Percentiles rank a stretch among this genome's conserved stretches.
phyloP scores from a whole-genome alignment of 306 rosid species.

The Malus domestica region ASM211411v1 NC_041795.1:35730001-35730500 shows the following conservation, averaged over 20 bases:
- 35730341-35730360: not conserved
- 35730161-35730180: slow-evolving; percentile 95
- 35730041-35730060: slow-evolving; percentile 41
- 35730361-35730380: not conserved
- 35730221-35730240: slow-evolving; percentile 39
- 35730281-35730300: slow-evolving; percentile 59
- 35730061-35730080: slow-evolving; percentile 59
- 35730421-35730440: slow-evolving; percentile 64
- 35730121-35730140: slow-evolving; percentile 83
- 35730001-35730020: slow-evolving; percentile 85
- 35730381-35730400: not conserved
- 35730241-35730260: slow-evolving; percentile 64
- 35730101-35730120: slow-evolving; percentile 55
- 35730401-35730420: slow-evolving; percentile 1
- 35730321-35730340: not conserved
- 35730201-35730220: slow-evolving; percentile 51
- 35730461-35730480: slow-evolving; percentile 71
- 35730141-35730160: slow-evolving; percentile 80
- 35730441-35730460: slow-evolving; percentile 67
- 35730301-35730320: slow-evolving; percentile 5
- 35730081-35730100: slow-evolving; percentile 55
- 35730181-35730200: slow-evolving; percentile 47
- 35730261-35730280: slow-evolving; percentile 78
- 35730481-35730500: slow-evolving; percentile 59
- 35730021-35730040: slow-evolving; percentile 53